Conservation (phyloP, 768 basidiomycete species). For the Boletus vinaceobasis region DNA sequence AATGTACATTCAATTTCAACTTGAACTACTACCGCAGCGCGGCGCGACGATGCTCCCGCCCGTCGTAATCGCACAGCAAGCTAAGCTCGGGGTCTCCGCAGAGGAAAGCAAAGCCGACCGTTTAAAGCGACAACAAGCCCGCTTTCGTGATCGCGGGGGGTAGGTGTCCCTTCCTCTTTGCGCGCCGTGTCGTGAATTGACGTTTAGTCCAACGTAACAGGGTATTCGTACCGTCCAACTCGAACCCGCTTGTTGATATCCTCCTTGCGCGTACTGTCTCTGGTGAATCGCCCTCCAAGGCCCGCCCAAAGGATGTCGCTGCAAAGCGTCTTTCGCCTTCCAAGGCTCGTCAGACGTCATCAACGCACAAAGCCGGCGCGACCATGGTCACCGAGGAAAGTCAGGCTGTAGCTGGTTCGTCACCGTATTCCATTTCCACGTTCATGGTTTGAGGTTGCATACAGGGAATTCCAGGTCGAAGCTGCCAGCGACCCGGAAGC, state of each 20-base stretch:
- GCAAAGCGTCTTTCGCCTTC: conserved; percentile 1
- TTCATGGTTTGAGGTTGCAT: not conserved
- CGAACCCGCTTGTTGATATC: conserved; percentile 50
- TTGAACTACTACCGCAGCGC: rapidly evolving
- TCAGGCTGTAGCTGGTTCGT: conserved; percentile 16
- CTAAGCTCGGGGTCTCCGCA: conserved; percentile 34
- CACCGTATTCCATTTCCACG: too few species aligned
- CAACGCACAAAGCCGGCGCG: not conserved
- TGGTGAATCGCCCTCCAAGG: conserved; percentile 45
- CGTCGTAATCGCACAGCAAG: conserved; percentile 16
- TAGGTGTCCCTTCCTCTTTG: conserved; percentile 27
- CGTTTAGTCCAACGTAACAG: conserved; percentile 26
- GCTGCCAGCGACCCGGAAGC: conserved; percentile 2
- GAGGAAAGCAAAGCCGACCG: conserved; percentile 62
- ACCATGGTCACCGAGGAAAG: not conserved
- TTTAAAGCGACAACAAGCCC: conserved; percentile 57
- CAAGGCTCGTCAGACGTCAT: conserved; percentile 1
- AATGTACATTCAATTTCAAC: not conserved
- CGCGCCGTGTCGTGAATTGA: not conserved
- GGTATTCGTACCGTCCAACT: conserved; percentile 50
- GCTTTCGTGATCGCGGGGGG: conserved; percentile 70
- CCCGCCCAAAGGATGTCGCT: not conserved
- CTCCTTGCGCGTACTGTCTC: conserved; percentile 48
- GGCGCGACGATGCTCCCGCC: conserved; percentile 11
- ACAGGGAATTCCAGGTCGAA: conserved; percentile 15